Evolutionary conservation across 1,284 basidiomycete species (phyloP).

Genomic region (Ceratobasidium sp.): DNA sequence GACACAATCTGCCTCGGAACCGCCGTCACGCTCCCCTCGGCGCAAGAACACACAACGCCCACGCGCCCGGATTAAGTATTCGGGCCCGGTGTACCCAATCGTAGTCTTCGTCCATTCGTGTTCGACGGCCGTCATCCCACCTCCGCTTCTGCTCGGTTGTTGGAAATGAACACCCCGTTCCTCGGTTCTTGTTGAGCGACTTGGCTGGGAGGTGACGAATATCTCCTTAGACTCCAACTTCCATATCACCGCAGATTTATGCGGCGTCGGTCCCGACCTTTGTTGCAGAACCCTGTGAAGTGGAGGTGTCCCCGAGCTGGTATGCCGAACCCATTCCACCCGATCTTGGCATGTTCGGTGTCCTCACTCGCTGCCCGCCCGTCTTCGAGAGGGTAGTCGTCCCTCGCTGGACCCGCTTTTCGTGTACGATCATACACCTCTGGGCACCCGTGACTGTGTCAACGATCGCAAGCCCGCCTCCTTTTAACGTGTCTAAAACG

Average conservation of each 20-base stretch:
- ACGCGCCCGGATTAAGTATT: constrained; percentile 36
- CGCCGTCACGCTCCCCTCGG: constrained; percentile 23
- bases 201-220: background rate
- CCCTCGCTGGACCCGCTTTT: constrained; percentile 17
- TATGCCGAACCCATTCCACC: too few species aligned
- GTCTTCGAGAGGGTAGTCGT: constrained; percentile 25
- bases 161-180: constrained; percentile 22
- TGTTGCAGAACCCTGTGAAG: too few species aligned
- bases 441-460: constrained; percentile 47
- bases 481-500: constrained; percentile 47
- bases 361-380: constrained; percentile 24
- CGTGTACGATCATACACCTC: constrained; percentile 30
- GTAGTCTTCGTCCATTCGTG: background rate
- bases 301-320: too few species aligned
- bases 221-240: constrained; percentile 15
- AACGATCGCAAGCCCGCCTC: constrained; percentile 44
- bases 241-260: constrained; percentile 31
- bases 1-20: constrained; percentile 30
- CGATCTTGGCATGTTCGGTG: too few species aligned
- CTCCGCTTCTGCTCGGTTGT: background rate
- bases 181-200: constrained; percentile 9
- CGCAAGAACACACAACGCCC: constrained; percentile 28
- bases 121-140: background rate
- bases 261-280: constrained; percentile 12
- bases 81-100: constrained; percentile 34